Conservation (phyloP, 306 rosid species). For the Morella rubra region DNA sequence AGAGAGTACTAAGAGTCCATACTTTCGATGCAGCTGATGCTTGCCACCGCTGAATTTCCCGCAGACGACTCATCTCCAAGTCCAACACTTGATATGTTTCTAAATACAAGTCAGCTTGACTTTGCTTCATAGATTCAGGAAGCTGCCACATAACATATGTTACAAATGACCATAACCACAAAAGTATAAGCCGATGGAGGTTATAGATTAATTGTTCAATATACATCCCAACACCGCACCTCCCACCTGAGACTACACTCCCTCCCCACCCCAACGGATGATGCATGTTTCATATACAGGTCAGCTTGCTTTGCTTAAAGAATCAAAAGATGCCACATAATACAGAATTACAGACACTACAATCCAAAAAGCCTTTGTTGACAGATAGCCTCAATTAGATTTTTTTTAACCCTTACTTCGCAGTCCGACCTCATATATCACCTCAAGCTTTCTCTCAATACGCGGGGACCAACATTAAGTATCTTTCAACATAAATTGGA, state of each 20-base stretch:
- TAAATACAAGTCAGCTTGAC: constrained; percentile 93
- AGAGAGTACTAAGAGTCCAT: constrained; percentile 10
- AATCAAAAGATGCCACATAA: constrained; percentile 79
- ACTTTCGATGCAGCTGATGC: constrained; percentile 94
- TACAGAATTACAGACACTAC: not conserved
- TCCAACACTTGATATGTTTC: constrained; percentile 98
- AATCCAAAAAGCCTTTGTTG: not conserved
- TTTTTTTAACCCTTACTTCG: too few species aligned
- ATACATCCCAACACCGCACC: not conserved
- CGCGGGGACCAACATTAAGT: not conserved
- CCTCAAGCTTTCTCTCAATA: not conserved
- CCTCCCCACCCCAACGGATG: not conserved
- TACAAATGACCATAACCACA: constrained; percentile 16
- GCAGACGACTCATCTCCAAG: constrained; percentile 98
- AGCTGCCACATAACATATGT: constrained; percentile 50
- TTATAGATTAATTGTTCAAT: not conserved
- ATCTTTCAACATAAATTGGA: too few species aligned
- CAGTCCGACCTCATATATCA: too few species aligned
- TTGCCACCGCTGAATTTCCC: constrained; percentile 98
- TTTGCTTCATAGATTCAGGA: constrained; percentile 99
- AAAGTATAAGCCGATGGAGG: constrained; percentile 10
- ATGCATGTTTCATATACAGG: constrained; percentile 76
- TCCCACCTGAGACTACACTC: not conserved
- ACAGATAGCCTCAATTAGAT: not conserved
- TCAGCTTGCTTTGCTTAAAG: constrained; percentile 98